phyloP scores from a whole-genome alignment of 306 rosid genomes.

The Inga oerstediana region DNA sequence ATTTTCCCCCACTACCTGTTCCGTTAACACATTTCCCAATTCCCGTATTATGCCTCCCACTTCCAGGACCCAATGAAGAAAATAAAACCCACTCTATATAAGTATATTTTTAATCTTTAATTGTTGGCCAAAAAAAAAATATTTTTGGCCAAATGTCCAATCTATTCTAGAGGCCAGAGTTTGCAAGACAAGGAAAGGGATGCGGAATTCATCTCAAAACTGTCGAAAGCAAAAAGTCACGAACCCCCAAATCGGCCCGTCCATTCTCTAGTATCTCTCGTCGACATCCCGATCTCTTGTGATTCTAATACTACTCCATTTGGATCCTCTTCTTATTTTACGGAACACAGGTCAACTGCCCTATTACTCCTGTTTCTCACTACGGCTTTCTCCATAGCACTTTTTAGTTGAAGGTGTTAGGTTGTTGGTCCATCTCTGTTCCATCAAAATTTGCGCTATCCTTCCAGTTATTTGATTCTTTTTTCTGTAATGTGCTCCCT shows the following conservation, averaged over 20 bases:
- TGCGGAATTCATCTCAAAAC: neutral
- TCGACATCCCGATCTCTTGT: neutral
- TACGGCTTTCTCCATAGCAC: neutral
- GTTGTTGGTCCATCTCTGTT: constrained; percentile 8
- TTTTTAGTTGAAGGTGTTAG: neutral
- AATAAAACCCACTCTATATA: neutral
- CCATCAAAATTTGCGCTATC: neutral
- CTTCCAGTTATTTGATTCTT: neutral
- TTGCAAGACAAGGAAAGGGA: neutral
- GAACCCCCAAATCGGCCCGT: neutral
- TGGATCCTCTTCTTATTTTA: neutral
- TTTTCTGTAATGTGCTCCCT: neutral
- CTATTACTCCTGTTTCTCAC: neutral
- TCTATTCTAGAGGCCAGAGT: neutral
- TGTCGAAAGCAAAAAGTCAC: neutral
- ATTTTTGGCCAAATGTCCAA: neutral
- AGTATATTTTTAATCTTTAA: neutral
- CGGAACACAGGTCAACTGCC: neutral
- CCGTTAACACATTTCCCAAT: neutral
- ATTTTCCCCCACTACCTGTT: neutral
- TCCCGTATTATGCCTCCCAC: neutral
- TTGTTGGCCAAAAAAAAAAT: too few species aligned
- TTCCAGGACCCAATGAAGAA: neutral
- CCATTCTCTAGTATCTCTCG: neutral
- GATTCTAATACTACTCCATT: neutral